These are phyloP conservation scores for Agastache rugosa DNA, from an alignment of 257 asterid genomes.

Conservation along the genomic window DNA sequence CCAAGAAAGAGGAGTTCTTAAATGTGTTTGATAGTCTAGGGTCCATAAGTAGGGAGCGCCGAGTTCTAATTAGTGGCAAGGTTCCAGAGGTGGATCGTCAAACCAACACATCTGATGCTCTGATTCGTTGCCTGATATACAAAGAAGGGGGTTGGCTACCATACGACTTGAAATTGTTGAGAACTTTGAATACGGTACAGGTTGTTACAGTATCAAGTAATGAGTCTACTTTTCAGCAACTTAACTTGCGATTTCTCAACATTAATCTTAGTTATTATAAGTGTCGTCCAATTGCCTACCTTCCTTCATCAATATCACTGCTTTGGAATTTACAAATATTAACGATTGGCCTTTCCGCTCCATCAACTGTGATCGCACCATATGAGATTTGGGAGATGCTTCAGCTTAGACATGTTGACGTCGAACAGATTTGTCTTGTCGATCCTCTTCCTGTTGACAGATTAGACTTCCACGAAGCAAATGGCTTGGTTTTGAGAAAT, in stretches of 20 bases:
- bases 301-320: not conserved
- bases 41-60: not conserved
- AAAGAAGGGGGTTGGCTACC: not conserved
- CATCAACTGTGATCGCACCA: not conserved
- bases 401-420: no score
- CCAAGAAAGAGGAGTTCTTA: not conserved
- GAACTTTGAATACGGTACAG: no score
- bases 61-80: not conserved
- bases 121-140: not conserved
- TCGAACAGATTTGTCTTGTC: no score
- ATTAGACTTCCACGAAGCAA: no score
- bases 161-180: not conserved
- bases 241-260: no score
- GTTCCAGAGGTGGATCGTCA: no score
- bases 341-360: not conserved
- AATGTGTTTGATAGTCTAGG: not conserved
- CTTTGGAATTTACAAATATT: not conserved
- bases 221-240: not conserved
- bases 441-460: no score
- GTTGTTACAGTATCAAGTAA: not conserved
- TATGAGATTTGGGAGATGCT: no score
- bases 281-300: not conserved
- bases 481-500: no score
- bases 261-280: not conserved
- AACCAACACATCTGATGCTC: not conserved